Base-by-base conservation (phyloP, 148 eudicot genomes). In the Limonium bicolor region DNA sequence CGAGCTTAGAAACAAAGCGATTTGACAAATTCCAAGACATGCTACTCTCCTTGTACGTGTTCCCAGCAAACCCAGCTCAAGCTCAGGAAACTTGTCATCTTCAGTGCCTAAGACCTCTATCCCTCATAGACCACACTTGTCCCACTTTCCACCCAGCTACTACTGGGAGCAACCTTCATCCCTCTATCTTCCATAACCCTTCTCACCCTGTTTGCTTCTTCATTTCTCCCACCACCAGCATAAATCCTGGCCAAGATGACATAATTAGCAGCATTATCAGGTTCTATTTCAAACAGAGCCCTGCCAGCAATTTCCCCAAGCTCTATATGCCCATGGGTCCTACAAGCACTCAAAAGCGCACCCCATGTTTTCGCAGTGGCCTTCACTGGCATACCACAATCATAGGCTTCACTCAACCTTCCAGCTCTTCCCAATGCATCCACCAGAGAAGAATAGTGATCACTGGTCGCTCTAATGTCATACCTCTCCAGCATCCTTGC, bases 351-450 rank as follows among this genome's bases (percentile, higher is more conserved):
- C 50, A 74, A 56, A 41, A 74, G 76, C n/a, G 76, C 80, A 0
- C 80, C 80, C 80, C 80, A 74, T 41, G 76, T 66, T 56, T 74
- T 74, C 14, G 73, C 76, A 48, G 80, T 74, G 3, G 66, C 72
- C 53, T 66, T 66, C 14, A 70, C 59, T 2, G 80, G 72, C 76
- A 74, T 74, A 19, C 57, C 61, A 12, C 11, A 32, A 7, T 62
- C 64, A 39, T 69, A 66, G 1, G 76, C 80, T 52, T 74, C 76
- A 20, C 60, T 22, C 23, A 74, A 54, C 20, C 58, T 59, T 35
- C 80, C 80, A 0, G 76, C 69, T 53, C 80, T 74, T 41, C 80
- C 54, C 32, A 74, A 32, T n/a, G 61, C 80, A 60, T 74, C 80
- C 41, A 74, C 80, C 54, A 74, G 48, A 56, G 72, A 70, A 11